phyloP scores from a whole-genome alignment of 2,329 filamentous ascomycete species.

The Pseudogymnoascus sp. region DNA sequence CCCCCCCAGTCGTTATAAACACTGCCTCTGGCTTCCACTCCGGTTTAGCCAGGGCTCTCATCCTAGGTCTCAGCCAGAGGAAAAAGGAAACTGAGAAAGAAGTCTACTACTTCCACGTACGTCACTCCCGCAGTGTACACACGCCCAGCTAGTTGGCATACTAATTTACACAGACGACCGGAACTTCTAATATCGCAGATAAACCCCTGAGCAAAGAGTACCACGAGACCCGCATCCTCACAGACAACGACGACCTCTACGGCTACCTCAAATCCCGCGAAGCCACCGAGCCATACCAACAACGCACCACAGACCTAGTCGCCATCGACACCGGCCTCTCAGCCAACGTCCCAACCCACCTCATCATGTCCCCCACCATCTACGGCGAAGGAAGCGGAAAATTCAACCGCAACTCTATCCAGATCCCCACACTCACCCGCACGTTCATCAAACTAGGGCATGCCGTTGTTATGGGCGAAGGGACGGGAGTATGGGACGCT shows the following conservation, averaged over 20 bases:
- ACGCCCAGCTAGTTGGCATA: not conserved
- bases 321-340: constrained; percentile 35
- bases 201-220: constrained; percentile 30
- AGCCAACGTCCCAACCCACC: constrained; percentile 36
- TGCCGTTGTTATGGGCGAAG: constrained; percentile 31
- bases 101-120: constrained; percentile 35
- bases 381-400: constrained; percentile 38
- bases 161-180: constrained; percentile 29
- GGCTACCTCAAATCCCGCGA: constrained; percentile 34
- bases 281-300: constrained; percentile 31
- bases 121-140: not conserved
- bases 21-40: constrained; percentile 35
- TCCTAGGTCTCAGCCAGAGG: constrained; percentile 36
- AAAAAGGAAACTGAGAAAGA: constrained; percentile 29
- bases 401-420: constrained; percentile 34
- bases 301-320: constrained; percentile 38
- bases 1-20: constrained; percentile 34
- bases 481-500: constrained; percentile 34
- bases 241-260: constrained; percentile 40
- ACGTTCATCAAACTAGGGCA: constrained; percentile 27
- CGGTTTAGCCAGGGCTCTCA: constrained; percentile 33
- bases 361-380: constrained; percentile 41
- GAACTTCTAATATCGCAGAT: constrained; percentile 39
- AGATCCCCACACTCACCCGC: constrained; percentile 32
- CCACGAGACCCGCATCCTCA: constrained; percentile 30